Percentiles rank a stretch among this genome's conserved stretches.
These are phyloP conservation scores for Populus nigra DNA, from an alignment of 345 rosid genomes.

Conservation along the genomic window DNA sequence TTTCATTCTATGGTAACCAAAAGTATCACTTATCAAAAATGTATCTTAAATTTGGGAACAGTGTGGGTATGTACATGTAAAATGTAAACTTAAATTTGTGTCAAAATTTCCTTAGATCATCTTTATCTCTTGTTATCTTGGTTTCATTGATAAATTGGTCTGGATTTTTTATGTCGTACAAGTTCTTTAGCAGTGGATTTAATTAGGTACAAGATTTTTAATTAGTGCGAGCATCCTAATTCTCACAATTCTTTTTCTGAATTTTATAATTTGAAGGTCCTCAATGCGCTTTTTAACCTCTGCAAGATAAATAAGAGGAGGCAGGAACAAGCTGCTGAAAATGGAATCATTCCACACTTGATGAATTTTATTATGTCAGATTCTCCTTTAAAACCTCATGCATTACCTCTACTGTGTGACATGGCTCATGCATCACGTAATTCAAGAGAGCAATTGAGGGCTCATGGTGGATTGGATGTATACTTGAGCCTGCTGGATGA, in stretches of 20 bases:
- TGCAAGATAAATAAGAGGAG: slow-evolving; percentile 99
- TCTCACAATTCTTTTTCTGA: slow-evolving; percentile 2
- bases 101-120: background rate
- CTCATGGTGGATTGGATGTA: slow-evolving; percentile 94
- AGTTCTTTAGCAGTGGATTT: background rate
- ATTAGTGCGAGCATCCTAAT: background rate
- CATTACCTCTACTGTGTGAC: slow-evolving; percentile 90
- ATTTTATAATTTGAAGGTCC: slow-evolving; percentile 58
- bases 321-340: slow-evolving; percentile 99
- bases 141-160: background rate
- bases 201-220: background rate
- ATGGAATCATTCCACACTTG: slow-evolving; percentile 97
- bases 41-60: background rate
- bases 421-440: slow-evolving; percentile 99
- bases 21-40: background rate
- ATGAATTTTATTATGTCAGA: slow-evolving; percentile 77
- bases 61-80: background rate
- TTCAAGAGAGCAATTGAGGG: slow-evolving; percentile 95
- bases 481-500: slow-evolving; percentile 89
- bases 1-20: background rate
- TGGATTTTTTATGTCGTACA: background rate
- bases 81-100: background rate
- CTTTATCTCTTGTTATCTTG: background rate
- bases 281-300: slow-evolving; percentile 86
- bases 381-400: slow-evolving; percentile 76